Conservation (phyloP, 2,329 filamentous ascomycete species). For the Ophidiomyces ophidiicola region DNA sequence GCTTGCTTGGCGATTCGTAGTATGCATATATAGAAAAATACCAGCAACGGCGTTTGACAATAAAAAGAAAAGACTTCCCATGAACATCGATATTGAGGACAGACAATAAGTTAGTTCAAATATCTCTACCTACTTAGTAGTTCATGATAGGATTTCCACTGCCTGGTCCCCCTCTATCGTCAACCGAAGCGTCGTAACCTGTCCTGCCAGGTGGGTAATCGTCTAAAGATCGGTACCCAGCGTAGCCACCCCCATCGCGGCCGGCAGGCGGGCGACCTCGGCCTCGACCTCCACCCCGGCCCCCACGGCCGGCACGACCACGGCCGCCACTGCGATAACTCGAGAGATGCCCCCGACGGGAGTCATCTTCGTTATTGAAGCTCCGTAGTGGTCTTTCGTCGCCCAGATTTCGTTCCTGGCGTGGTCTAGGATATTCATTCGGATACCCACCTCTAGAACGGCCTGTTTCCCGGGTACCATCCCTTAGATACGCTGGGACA, state of each 20-base stretch:
- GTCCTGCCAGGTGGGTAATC: slow-evolving; percentile 34
- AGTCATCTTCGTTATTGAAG: slow-evolving; percentile 35
- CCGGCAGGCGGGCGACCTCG: slow-evolving; percentile 35
- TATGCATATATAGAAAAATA: too few species aligned
- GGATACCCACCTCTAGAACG: slow-evolving; percentile 16
- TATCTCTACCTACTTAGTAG: too few species aligned
- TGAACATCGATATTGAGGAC: too few species aligned
- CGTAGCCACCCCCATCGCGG: slow-evolving; percentile 37
- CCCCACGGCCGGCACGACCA: slow-evolving; percentile 35
- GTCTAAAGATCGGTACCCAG: slow-evolving; percentile 55
- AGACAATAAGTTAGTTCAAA: too few species aligned
- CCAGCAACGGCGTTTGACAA: too few species aligned
- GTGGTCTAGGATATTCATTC: slow-evolving; percentile 21
- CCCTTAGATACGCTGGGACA: slow-evolving; percentile 18
- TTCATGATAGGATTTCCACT: slow-evolving; percentile 29
- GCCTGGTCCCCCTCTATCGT: slow-evolving; percentile 22
- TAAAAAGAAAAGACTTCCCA: too few species aligned
- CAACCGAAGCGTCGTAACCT: slow-evolving; percentile 23
- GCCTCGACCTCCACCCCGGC: slow-evolving; percentile 31
- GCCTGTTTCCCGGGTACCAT: slow-evolving; percentile 22
- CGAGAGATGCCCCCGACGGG: slow-evolving; percentile 21
- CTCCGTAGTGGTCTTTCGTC: slow-evolving; percentile 17
- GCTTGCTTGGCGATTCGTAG: too few species aligned
- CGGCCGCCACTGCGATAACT: slow-evolving; percentile 25
- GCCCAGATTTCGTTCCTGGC: slow-evolving; percentile 20